phyloP scores from a whole-genome alignment of 768 basidiomycete genomes.

The Leccinum pellstonianum region DNA sequence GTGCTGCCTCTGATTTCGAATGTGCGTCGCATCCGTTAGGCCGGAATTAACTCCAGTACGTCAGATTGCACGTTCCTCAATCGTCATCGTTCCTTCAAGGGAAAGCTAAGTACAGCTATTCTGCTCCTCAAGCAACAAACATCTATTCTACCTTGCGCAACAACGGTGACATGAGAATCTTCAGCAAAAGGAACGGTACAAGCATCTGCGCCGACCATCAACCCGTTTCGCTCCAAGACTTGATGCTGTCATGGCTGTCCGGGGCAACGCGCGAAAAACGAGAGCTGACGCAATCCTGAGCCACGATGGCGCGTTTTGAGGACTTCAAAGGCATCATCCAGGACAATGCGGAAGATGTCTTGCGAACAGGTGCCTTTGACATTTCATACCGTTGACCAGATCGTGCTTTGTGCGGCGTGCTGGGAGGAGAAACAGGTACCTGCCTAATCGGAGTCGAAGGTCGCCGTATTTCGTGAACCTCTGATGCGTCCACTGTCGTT shows the following conservation, averaged over 20 bases:
- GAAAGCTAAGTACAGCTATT: neutral
- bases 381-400: constrained; percentile 11
- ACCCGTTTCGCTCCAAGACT: constrained; percentile 35
- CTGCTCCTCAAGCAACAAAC: neutral
- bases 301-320: constrained; percentile 7
- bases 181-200: constrained; percentile 7
- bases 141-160: neutral
- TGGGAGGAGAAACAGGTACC: constrained; percentile 19
- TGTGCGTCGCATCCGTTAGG: constrained; percentile 1
- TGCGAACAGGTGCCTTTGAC: constrained; percentile 14
- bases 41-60: neutral
- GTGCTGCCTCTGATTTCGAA: constrained; percentile 54
- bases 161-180: constrained; percentile 2
- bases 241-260: constrained; percentile 35
- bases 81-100: neutral
- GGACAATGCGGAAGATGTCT: constrained; percentile 24
- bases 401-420: constrained; percentile 28
- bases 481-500: neutral
- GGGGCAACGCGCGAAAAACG: constrained; percentile 8
- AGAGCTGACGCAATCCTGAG: constrained; percentile 7
- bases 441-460: constrained; percentile 26
- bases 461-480: neutral
- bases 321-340: constrained; percentile 27
- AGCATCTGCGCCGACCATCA: neutral
- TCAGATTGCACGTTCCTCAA: neutral